Evolutionary conservation across 768 basidiomycete species (phyloP), one percentile per base, ranked within the genome.

Genomic region (Kwoniella dejecticola): DNA sequence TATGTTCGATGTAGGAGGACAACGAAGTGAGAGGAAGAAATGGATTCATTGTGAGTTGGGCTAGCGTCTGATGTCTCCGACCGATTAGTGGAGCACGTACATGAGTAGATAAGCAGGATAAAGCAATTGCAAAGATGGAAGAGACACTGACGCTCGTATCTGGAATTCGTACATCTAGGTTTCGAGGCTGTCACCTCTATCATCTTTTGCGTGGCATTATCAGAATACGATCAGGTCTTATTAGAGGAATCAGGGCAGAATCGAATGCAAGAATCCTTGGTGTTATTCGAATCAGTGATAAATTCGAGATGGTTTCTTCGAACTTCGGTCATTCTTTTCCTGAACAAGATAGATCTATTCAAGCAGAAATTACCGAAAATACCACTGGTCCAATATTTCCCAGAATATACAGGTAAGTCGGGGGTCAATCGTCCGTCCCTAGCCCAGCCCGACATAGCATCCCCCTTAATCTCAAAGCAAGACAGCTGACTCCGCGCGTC

Each of bases 1-100:
- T 72, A 89, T 89, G 87, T 88, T 89, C 64, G 88, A 89, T 74
- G 87, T 89, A 23, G 88, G 88, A 23, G 89, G 89, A 0, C 89
- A 90, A 66, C 83, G 89, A 5, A 87, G 86, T 0, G 89, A 91
- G 74, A 82, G 89, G 23, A 90, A 90, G 75, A 80, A 80, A 63
- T 78, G 79, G 79, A 80, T 80, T 40, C 79, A 80, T 69, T 80
- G 79, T 77, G 66, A 68, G 72, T 69, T 30, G 21, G 24, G 5
- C 24, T 12, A 7, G 5, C 30, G n/a, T n/a, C n/a, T n/a, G n/a
- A n/a, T n/a, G n/a, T n/a, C n/a, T n/a, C n/a, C n/a, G n/a, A n/a
- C n/a, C n/a, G n/a, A n/a, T n/a, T n/a, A n/a, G n/a, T n/a, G n/a
- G n/a, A n/a, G n/a, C n/a, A n/a, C n/a, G n/a, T n/a, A n/a, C n/a